Evolutionary conservation across 1,284 basidiomycete species (phyloP).

Genomic region (Trichosporon sp.): DNA sequence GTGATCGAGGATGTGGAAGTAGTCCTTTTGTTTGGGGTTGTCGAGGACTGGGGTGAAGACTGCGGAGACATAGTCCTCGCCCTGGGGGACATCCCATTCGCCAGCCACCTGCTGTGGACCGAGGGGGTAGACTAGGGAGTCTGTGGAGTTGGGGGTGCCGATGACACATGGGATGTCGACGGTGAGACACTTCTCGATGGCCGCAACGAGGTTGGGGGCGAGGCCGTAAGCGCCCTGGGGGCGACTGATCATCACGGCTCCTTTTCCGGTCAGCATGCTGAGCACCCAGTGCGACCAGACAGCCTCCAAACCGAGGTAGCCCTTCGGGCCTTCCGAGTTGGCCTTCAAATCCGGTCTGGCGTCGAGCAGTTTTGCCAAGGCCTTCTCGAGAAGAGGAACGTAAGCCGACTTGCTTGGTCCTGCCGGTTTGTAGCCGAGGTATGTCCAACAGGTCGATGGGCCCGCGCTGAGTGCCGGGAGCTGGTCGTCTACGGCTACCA

Average conservation of each 20-base stretch:
- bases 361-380: conserved; percentile 13
- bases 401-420: conserved; percentile 3
- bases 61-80: not conserved
- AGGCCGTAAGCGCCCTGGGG: not conserved
- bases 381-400: conserved; percentile 15
- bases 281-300: not conserved
- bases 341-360: not conserved
- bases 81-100: not conserved
- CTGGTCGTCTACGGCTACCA: conserved; percentile 12
- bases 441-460: not conserved
- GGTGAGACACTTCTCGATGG: conserved; percentile 1
- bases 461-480: conserved; percentile 1
- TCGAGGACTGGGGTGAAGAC: too few species aligned
- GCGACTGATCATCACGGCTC: not conserved
- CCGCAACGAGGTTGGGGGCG: not conserved
- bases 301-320: conserved; percentile 7
- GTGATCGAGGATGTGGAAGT: not conserved
- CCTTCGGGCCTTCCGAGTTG: not conserved
- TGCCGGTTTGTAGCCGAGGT: conserved; percentile 9
- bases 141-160: not conserved
- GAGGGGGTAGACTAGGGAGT: too few species aligned
- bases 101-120: not conserved
- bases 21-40: not conserved
- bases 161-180: conserved; percentile 5
- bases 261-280: conserved; percentile 5